Percentiles rank a stretch among this genome's conserved stretches.
Conservation (phyloP, 495 filamentous ascomycete species). For the Hypoxylon lienhwacheense region DNA sequence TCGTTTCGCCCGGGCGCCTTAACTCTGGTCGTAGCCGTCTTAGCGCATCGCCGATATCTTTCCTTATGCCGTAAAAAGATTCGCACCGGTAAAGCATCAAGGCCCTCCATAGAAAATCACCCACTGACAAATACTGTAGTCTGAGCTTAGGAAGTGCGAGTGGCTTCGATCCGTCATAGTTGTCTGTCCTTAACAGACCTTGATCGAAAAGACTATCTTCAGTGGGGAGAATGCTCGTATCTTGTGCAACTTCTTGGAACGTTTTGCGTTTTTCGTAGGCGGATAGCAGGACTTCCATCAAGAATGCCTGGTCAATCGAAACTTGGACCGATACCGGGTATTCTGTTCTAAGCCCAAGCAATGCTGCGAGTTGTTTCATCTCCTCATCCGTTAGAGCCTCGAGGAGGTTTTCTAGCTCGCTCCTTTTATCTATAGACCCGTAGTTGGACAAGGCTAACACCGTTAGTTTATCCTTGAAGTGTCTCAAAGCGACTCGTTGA, state of each 20-base stretch:
- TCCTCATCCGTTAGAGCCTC: slow-evolving; percentile 71
- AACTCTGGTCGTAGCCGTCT: slow-evolving; percentile 75
- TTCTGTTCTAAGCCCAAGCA: slow-evolving; percentile 73
- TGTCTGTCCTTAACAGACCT: slow-evolving; percentile 80
- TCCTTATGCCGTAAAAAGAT: slow-evolving; percentile 90
- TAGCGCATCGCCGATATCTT: slow-evolving; percentile 80
- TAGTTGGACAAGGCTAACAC: slow-evolving; percentile 92
- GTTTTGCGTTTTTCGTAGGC: slow-evolving; percentile 75
- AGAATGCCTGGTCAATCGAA: slow-evolving; percentile 63
- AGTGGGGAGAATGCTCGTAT: slow-evolving; percentile 76
- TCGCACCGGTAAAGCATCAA: slow-evolving; percentile 88
- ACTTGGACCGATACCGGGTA: slow-evolving; percentile 75
- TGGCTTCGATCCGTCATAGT: slow-evolving; percentile 85
- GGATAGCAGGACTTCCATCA: slow-evolving; percentile 75
- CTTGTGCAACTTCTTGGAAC: slow-evolving; percentile 76
- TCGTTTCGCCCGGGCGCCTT: slow-evolving; percentile 62
- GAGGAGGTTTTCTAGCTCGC: slow-evolving; percentile 78
- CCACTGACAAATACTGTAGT: slow-evolving; percentile 90
- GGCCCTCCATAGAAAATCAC: slow-evolving; percentile 93
- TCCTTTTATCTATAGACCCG: slow-evolving; percentile 76
- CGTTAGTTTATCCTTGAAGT: slow-evolving; percentile 87
- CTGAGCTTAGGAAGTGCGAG: slow-evolving; percentile 94
- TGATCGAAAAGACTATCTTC: slow-evolving; percentile 84
- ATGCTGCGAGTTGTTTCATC: slow-evolving; percentile 64
- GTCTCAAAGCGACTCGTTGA: slow-evolving; percentile 77